These are phyloP conservation scores for Colletotrichum sp. DNA, from an alignment of 2,329 filamentous ascomycete species.

Conservation along the genomic window DNA sequence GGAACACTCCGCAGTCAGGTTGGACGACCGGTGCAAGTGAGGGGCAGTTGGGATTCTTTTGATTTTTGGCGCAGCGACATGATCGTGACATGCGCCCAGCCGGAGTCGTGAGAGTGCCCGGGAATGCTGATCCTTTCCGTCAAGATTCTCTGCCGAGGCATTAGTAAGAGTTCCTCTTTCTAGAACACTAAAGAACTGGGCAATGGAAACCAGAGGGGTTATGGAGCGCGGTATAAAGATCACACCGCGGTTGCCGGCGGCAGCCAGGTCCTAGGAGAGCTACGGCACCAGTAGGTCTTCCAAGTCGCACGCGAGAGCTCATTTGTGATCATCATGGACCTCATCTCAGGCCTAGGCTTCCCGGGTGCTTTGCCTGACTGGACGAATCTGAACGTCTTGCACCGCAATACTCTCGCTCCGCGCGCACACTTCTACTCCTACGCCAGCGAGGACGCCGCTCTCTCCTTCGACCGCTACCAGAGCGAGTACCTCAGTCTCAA, in stretches of 20 bases:
- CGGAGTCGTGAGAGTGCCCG: background rate
- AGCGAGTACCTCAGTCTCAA: slow-evolving; percentile 42
- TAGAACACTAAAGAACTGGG: background rate
- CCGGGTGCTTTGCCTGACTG: slow-evolving; percentile 50
- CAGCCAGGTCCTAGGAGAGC: background rate
- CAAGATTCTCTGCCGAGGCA: background rate
- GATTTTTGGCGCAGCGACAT: background rate
- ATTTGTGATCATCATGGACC: background rate
- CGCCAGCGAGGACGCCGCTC: slow-evolving; percentile 48
- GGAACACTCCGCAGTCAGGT: background rate
- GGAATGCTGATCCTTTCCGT: background rate
- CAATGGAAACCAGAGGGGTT: background rate
- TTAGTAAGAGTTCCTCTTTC: background rate
- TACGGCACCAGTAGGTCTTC: background rate
- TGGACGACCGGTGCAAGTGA: background rate
- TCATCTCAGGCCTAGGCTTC: slow-evolving; percentile 11
- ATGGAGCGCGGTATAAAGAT: background rate
- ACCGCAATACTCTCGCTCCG: slow-evolving; percentile 59
- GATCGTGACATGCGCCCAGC: slow-evolving; percentile 11
- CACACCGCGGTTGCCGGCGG: background rate
- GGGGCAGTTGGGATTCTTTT: background rate
- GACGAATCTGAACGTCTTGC: slow-evolving; percentile 62
- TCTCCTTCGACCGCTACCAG: slow-evolving; percentile 41
- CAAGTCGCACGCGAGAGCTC: background rate
- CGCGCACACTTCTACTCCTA: slow-evolving; percentile 62